Percentiles rank a stretch among this genome's conserved stretches.
phyloP scores from a whole-genome alignment of 208 protist species.

The Leishmania mexicana region DNA sequence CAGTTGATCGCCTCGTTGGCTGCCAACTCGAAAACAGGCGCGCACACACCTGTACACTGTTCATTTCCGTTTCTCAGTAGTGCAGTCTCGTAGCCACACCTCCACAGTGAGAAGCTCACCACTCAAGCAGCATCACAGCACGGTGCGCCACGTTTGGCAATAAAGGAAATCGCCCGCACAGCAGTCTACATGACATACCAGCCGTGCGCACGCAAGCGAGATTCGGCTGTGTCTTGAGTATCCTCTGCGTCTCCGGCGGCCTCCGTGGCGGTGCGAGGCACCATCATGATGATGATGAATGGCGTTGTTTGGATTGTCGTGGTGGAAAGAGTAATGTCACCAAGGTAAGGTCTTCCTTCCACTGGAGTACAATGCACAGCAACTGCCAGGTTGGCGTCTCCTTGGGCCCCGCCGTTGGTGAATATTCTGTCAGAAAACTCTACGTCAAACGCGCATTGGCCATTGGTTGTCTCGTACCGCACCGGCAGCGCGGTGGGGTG shows the following conservation, averaged over 20 bases:
- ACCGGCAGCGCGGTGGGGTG: conserved; percentile 10
- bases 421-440: conserved; percentile 2
- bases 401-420: not conserved
- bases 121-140: not conserved
- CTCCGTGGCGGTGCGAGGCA: not conserved
- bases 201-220: conserved; percentile 20
- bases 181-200: conserved; percentile 27
- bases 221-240: conserved; percentile 15
- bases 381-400: not conserved
- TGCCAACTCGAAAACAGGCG: not conserved
- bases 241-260: not conserved
- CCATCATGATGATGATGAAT: conserved; percentile 30
- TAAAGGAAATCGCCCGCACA: no score
- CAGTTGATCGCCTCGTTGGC: not conserved
- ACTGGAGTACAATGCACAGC: conserved; percentile 10
- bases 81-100: not conserved
- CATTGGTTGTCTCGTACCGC: conserved; percentile 44
- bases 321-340: conserved; percentile 12
- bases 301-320: conserved; percentile 7
- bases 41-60: not conserved
- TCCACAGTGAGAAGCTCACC: not conserved
- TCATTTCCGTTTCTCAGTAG: not conserved
- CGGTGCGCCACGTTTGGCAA: conserved; percentile 2
- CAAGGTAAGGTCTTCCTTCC: conserved; percentile 11
- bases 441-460: conserved; percentile 38